phyloP scores from a whole-genome alignment of 768 basidiomycete genomes.

The Cystofilobasidium bisporidii region DNA sequence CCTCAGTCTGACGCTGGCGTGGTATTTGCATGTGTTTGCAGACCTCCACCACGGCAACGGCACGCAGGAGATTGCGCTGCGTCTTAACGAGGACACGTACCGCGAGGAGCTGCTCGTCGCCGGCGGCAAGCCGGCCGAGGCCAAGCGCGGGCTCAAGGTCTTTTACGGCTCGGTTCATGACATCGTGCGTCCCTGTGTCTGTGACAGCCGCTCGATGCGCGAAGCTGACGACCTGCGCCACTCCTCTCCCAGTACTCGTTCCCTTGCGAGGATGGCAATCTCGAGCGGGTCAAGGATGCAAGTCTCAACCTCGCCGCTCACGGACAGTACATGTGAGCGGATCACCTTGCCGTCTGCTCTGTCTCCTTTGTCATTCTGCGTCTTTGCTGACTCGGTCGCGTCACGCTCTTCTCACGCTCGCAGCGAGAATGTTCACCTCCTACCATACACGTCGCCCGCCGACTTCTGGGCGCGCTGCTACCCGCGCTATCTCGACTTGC shows the following conservation, averaged over 20 bases:
- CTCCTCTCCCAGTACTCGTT: constrained; percentile 8
- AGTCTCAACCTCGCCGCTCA: constrained; percentile 70
- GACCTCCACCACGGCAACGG: constrained; percentile 60
- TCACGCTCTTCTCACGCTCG: background rate
- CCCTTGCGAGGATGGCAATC: constrained; percentile 62
- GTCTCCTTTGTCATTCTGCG: too few relatives aligned
- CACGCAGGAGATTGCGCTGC: constrained; percentile 83
- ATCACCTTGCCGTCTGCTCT: background rate
- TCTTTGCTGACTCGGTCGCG: background rate
- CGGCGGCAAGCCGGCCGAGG: constrained; percentile 35
- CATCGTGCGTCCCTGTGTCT: constrained; percentile 50
- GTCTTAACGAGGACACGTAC: constrained; percentile 80
- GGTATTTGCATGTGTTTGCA: too few relatives aligned
- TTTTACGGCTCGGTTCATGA: constrained; percentile 95
- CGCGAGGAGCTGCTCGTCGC: constrained; percentile 48
- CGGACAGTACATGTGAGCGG: constrained; percentile 60
- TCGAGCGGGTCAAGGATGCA: constrained; percentile 69
- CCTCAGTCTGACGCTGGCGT: too few relatives aligned
- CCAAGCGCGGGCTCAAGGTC: constrained; percentile 48
- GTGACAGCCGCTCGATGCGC: too few relatives aligned
- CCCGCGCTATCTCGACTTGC: constrained; percentile 54
- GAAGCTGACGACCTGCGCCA: background rate
- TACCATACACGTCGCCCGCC: constrained; percentile 57
- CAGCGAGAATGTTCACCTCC: constrained; percentile 55
- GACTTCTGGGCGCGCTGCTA: constrained; percentile 73